Conservation (phyloP, 2,329 filamentous ascomycete genomes). For the Venturia oleaginea region DNA sequence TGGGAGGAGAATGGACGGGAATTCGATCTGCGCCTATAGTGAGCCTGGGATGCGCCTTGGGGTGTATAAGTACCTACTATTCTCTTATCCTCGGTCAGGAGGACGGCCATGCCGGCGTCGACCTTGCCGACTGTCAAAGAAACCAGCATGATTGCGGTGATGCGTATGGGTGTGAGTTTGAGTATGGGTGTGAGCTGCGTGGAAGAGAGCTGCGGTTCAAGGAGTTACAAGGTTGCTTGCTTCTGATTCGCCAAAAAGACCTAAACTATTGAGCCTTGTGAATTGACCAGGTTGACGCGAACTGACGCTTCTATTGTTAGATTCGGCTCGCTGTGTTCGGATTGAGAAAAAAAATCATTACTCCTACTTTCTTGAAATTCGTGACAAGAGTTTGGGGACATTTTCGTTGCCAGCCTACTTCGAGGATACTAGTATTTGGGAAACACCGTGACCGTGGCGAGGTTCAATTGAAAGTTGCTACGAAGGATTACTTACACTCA, state of each 20-base stretch:
- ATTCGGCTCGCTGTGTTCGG: not conserved
- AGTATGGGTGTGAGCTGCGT: not conserved
- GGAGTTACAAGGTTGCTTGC: not conserved
- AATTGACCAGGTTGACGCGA: not conserved
- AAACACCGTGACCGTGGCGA: too few species aligned
- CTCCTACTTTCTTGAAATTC: too few species aligned
- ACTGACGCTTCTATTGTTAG: not conserved
- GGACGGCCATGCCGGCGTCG: conserved; percentile 93
- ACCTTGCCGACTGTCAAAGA: conserved; percentile 98
- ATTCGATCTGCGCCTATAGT: conserved; percentile 67
- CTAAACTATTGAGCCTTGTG: not conserved
- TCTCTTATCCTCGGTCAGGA: conserved; percentile 93
- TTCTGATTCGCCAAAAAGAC: not conserved
- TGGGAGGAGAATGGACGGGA: conserved; percentile 92
- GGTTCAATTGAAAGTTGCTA: too few species aligned
- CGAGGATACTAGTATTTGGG: too few species aligned
- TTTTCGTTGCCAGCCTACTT: too few species aligned
- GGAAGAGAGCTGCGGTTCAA: not conserved
- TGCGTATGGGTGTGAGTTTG: not conserved
- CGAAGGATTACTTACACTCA: too few species aligned
- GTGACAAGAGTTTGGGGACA: too few species aligned
- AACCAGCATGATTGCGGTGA: conserved; percentile 65
- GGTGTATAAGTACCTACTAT: conserved; percentile 53
- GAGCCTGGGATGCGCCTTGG: conserved; percentile 12
- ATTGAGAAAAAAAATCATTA: not conserved